A percentile compares a stretch with the other conserved stretches of the same genome.
Conservation (phyloP, 106 monocot species). For the Phalaenopsis aphrodite region DNA sequence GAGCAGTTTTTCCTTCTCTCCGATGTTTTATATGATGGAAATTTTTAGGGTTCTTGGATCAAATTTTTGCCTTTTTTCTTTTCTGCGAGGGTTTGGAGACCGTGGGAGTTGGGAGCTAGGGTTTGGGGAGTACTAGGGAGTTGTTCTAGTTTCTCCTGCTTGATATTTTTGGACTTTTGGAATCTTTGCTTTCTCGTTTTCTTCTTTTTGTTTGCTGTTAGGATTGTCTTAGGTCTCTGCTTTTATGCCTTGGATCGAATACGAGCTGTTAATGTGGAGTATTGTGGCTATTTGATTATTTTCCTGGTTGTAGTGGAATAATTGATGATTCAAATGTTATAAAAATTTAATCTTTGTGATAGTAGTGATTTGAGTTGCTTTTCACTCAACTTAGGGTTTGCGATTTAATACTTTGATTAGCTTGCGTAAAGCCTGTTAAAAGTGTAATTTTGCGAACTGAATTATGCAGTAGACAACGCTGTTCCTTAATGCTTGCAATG, state of each 20-base stretch:
- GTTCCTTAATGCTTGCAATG: not conserved
- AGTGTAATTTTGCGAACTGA: not conserved
- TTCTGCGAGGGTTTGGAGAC: not conserved
- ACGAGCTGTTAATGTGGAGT: not conserved
- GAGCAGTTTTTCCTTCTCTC: not conserved
- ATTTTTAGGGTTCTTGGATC: not conserved
- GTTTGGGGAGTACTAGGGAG: not conserved
- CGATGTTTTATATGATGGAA: not conserved
- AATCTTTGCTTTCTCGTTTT: not conserved
- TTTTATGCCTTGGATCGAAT: not conserved
- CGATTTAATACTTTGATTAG: not conserved
- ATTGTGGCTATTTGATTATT: not conserved
- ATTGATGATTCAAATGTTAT: not conserved
- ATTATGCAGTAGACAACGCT: not conserved
- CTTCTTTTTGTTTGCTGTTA: not conserved
- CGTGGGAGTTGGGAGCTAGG: constrained; percentile 2
- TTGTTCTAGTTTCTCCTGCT: not conserved
- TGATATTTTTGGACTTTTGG: not conserved
- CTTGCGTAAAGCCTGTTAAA: not conserved
- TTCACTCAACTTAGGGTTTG: not conserved
- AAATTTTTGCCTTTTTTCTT: not conserved
- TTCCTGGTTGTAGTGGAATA: not conserved
- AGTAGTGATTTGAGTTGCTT: not conserved
- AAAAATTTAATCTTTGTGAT: not conserved
- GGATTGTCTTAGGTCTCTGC: not conserved